Evolutionary conservation across 2,329 filamentous ascomycete species (phyloP).

Genomic region (Clonostachys rosea): DNA sequence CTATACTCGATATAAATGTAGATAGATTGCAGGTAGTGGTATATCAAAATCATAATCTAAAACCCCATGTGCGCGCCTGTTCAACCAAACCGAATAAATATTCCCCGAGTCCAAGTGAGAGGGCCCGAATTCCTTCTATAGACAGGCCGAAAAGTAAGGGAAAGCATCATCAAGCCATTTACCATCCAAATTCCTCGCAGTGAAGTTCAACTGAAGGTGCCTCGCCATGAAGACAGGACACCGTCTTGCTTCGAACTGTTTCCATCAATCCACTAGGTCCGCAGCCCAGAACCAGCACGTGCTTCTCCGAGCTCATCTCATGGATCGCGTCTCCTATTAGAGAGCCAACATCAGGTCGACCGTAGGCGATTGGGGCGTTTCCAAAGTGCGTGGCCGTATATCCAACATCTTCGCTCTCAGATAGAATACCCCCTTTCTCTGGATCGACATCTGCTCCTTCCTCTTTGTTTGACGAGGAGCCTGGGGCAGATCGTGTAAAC

Average conservation of each 20-base stretch:
- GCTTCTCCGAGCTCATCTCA: slow-evolving; percentile 16
- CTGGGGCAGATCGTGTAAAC: neutral
- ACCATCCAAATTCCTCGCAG: slow-evolving; percentile 43
- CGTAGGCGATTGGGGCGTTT: slow-evolving; percentile 16
- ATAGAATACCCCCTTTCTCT: slow-evolving; percentile 9
- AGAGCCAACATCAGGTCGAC: slow-evolving; percentile 27
- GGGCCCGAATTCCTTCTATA: neutral
- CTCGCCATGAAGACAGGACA: slow-evolving; percentile 26
- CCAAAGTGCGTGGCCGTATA: slow-evolving; percentile 1
- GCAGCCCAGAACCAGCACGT: slow-evolving; percentile 38
- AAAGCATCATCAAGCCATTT: no score
- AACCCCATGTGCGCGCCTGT: no score
- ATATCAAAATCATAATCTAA: no score
- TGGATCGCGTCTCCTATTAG: slow-evolving; percentile 25
- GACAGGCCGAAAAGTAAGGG: neutral
- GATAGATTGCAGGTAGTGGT: no score
- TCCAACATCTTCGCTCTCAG: neutral
- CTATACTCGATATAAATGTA: no score
- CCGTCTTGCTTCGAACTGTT: slow-evolving; percentile 32
- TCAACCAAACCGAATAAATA: no score
- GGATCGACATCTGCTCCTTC: slow-evolving; percentile 8
- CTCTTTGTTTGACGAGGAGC: neutral
- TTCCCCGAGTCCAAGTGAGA: neutral
- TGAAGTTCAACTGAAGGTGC: slow-evolving; percentile 42
- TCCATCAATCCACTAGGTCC: slow-evolving; percentile 37